phyloP scores from a whole-genome alignment of 305 asterid species.

The Lippia alba region DNA sequence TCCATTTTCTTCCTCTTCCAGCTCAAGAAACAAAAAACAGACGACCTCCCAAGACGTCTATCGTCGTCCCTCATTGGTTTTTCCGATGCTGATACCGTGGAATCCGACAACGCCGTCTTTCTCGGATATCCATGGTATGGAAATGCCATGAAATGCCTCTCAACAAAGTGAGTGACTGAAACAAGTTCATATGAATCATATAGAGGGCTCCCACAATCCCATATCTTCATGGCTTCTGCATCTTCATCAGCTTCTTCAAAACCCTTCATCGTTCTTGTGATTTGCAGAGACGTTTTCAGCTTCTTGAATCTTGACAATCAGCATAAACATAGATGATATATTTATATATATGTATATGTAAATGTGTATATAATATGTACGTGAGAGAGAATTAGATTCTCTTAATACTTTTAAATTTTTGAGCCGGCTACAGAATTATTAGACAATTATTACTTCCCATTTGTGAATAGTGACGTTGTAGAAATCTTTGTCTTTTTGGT shows the following conservation, averaged over 20 bases:
- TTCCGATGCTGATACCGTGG: neutral
- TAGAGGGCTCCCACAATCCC: slow-evolving; percentile 83
- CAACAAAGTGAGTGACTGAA: slow-evolving; percentile 56
- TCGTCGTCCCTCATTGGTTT: slow-evolving; percentile 1
- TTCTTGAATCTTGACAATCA: too few relatives aligned
- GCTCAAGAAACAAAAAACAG: slow-evolving; percentile 30
- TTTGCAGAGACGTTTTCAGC: too few relatives aligned
- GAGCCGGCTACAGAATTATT: slow-evolving; percentile 30
- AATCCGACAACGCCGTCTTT: neutral
- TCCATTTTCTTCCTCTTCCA: slow-evolving; percentile 31
- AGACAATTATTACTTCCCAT: slow-evolving; percentile 2
- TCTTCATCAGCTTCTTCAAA: slow-evolving; percentile 23
- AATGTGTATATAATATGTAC: too few relatives aligned
- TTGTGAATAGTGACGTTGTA: too few relatives aligned
- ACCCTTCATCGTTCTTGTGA: neutral
- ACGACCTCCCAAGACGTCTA: slow-evolving; percentile 27
- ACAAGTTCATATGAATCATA: slow-evolving; percentile 72
- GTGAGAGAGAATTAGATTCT: neutral
- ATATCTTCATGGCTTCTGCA: slow-evolving; percentile 29
- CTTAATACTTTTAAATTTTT: slow-evolving; percentile 2
- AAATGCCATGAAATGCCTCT: slow-evolving; percentile 51
- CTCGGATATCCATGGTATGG: slow-evolving; percentile 50
- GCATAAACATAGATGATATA: too few relatives aligned
- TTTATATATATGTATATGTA: too few relatives aligned
- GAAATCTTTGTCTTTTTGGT: too few relatives aligned